A percentile compares a stretch with the other conserved stretches of the same genome.
Conservation (phyloP, 176 grass and related monocot species). For the Zea mays region DNA sequence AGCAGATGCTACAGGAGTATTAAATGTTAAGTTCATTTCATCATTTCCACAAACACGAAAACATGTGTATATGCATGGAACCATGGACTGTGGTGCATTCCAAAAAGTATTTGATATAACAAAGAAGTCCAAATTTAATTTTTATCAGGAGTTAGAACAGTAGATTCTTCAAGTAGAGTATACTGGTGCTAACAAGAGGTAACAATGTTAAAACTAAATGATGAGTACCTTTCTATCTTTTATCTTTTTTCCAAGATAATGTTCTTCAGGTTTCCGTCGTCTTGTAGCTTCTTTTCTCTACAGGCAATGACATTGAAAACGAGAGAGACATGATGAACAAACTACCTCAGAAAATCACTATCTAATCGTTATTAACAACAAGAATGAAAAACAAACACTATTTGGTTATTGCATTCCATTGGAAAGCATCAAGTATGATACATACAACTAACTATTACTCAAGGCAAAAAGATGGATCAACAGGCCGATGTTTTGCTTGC, state of each 20-base stretch:
- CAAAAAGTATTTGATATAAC: slow-evolving; percentile 24
- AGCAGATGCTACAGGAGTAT: not conserved
- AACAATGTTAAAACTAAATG: not conserved
- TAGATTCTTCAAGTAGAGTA: slow-evolving; percentile 19
- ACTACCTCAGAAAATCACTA: not conserved
- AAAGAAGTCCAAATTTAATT: not conserved
- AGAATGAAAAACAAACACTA: not conserved
- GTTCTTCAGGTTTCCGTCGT: slow-evolving; percentile 55
- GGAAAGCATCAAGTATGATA: not conserved
- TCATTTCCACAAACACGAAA: slow-evolving; percentile 10
- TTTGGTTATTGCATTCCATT: not conserved
- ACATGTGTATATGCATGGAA: not conserved
- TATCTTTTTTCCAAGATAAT: slow-evolving; percentile 61
- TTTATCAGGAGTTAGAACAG: not conserved
- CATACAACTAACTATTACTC: slow-evolving; percentile 5
- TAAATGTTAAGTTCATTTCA: slow-evolving; percentile 1
- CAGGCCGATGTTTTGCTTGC: not conserved
- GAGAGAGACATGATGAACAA: not conserved
- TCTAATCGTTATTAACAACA: not conserved
- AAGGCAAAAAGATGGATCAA: not conserved
- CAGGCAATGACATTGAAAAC: not conserved
- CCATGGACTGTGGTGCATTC: not conserved
- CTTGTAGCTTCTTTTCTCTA: slow-evolving; percentile 81
- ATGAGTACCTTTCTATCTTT: slow-evolving; percentile 80
- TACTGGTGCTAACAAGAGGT: not conserved